Evolutionary conservation across 2,329 filamentous ascomycete genomes (phyloP).

Genomic region (Emericellopsis cladophorae): DNA sequence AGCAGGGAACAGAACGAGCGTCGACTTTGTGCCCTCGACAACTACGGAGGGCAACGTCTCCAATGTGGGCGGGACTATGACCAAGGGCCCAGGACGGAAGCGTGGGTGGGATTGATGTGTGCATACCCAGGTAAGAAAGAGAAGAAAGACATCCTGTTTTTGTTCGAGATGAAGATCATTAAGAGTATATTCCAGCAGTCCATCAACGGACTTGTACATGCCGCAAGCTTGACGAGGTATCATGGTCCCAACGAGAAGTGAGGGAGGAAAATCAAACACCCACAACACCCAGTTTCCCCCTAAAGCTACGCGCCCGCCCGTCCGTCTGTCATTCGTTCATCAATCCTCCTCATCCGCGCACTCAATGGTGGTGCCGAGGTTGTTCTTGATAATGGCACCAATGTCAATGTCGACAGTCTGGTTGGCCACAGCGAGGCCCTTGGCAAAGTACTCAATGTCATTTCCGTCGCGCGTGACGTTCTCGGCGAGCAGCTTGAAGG

Average conservation of each 20-base stretch:
- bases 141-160: too few species aligned
- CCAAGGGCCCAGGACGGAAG: constrained; percentile 18
- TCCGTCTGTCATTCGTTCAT: too few species aligned
- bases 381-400: constrained; percentile 24
- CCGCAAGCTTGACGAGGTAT: background rate
- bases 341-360: constrained; percentile 6
- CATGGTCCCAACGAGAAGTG: background rate
- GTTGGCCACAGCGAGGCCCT: constrained; percentile 37
- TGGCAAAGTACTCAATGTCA: constrained; percentile 40
- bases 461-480: constrained; percentile 37
- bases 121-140: too few species aligned
- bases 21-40: constrained; percentile 38
- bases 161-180: too few species aligned
- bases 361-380: constrained; percentile 13
- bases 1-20: constrained; percentile 23
- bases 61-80: constrained; percentile 8
- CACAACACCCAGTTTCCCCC: too few species aligned
- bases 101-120: constrained; percentile 16
- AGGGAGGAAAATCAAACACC: background rate
- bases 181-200: too few species aligned
- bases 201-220: too few species aligned
- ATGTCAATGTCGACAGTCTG: constrained; percentile 41
- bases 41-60: constrained; percentile 8
- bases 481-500: constrained; percentile 40
- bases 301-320: too few species aligned